Evolutionary conservation across 2,329 filamentous ascomycete species (phyloP), one percentile per base, ranked within the genome.

Genomic region (Daldinia sp.): DNA sequence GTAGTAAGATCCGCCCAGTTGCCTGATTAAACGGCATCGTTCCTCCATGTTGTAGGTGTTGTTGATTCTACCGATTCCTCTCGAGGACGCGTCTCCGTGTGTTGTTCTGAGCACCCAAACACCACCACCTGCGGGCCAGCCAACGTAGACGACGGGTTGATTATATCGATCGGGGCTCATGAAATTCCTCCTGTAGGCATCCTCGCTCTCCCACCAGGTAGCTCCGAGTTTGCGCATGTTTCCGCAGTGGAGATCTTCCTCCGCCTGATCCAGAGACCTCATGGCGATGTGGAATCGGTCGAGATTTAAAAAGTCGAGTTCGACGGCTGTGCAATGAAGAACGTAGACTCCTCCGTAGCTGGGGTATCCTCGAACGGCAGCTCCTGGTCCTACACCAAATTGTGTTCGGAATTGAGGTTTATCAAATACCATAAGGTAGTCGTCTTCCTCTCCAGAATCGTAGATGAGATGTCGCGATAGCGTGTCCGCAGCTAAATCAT

Each of bases 231-330:
- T 66, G 53, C 63, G 60, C 63, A 66, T 66, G 45, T 66, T 66
- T 37, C 47, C 49, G 39, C 63, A 66, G 23, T 61, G 57, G 3
- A 19, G 30, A 32, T 66, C 63, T 13, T 66, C 63, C 10, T 66
- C 63, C 17, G 60, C 45, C 19, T 66, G 63, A 49, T 66, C 56
- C 2, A 34, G 17, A 10, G 63, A 54, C 21, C 63, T 48, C 63
- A 66, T 66, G 35, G 63, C 63, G 57, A 66, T 66, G 50, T 66
- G 63, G 49, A 63, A 66, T 37, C 63, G 63, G 34, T 66, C 63
- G 10, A 66, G 60, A 10, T 62, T 53, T 30, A 66, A 23, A 29
- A 66, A 66, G 45, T 66, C 63, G 15, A 66, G 60, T 43, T 66
- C 63, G 43, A 66, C 63, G 9, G 63, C 48, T 13, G 51, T 63